These are phyloP conservation scores for Fusarium paranaense DNA, from an alignment of 2,329 filamentous ascomycete species.

Conservation along the genomic window DNA sequence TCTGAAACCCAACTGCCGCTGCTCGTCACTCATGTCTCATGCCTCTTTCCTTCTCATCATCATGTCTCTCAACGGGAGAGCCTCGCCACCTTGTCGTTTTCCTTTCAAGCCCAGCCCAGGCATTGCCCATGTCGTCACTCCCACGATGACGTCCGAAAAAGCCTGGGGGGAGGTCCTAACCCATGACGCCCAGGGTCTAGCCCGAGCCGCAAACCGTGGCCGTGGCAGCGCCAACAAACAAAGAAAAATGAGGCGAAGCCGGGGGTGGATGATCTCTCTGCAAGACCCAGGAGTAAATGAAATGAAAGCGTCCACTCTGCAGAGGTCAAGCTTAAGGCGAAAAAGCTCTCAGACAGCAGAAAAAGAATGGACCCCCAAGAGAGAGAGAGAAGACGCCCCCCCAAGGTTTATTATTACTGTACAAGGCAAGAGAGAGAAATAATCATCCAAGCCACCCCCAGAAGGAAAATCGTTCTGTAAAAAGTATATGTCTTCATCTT, in stretches of 20 bases:
- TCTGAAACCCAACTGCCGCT: neutral
- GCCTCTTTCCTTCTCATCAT: neutral
- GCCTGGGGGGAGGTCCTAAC: slow-evolving; percentile 10
- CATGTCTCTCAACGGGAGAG: neutral
- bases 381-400: neutral
- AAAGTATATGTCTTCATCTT: slow-evolving; percentile 40
- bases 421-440: neutral
- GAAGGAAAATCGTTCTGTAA: slow-evolving; percentile 34
- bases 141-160: slow-evolving; percentile 30
- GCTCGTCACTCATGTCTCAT: slow-evolving; percentile 22
- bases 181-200: slow-evolving; percentile 23
- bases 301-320: neutral
- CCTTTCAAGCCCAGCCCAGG: neutral
- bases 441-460: neutral
- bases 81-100: neutral
- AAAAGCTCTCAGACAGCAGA: neutral
- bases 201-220: slow-evolving; percentile 14
- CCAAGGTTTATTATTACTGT: neutral
- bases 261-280: neutral
- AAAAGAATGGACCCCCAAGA: neutral
- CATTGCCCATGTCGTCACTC: slow-evolving; percentile 18
- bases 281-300: neutral
- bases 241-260: neutral
- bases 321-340: neutral
- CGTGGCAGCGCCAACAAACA: neutral